Evolutionary conservation across 75 land plant genomes (phyloP).

Genomic region (Pinus albicaulis): DNA sequence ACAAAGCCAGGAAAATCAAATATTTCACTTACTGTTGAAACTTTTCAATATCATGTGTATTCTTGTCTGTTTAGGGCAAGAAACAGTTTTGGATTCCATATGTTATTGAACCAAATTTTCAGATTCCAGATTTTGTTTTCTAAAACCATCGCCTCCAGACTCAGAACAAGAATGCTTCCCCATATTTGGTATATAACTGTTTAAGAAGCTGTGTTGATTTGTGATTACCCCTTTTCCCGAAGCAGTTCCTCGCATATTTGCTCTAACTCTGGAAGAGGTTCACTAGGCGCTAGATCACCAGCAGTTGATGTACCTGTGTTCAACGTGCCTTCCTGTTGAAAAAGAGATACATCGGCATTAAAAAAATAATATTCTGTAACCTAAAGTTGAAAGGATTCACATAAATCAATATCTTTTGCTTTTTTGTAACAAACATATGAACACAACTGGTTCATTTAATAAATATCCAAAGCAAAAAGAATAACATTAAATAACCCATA

Average conservation of each 20-base stretch:
- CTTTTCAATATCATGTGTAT: neutral
- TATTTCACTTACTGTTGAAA: neutral
- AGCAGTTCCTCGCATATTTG: conserved; percentile 72
- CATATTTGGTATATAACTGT: neutral
- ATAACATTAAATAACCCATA: no score
- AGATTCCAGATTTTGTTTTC: neutral
- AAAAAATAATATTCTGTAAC: neutral
- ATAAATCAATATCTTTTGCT: neutral
- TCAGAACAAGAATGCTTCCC: neutral
- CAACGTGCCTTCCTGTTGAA: conserved; percentile 26
- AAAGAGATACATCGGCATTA: neutral
- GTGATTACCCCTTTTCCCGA: conserved; percentile 81
- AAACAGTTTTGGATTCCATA: neutral
- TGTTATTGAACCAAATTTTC: conserved; percentile 3
- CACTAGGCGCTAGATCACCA: conserved; percentile 16
- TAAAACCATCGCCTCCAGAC: neutral
- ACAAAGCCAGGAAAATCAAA: neutral
- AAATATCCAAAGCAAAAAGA: no score
- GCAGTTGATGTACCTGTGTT: conserved; percentile 12
- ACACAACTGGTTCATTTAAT: no score
- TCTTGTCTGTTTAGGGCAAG: neutral
- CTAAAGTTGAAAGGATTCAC: neutral
- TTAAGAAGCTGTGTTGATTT: neutral
- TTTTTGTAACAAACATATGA: no score
- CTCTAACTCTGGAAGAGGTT: conserved; percentile 87